Base-by-base conservation (phyloP, 1,284 basidiomycete species). In the Golubevia sp. region DNA sequence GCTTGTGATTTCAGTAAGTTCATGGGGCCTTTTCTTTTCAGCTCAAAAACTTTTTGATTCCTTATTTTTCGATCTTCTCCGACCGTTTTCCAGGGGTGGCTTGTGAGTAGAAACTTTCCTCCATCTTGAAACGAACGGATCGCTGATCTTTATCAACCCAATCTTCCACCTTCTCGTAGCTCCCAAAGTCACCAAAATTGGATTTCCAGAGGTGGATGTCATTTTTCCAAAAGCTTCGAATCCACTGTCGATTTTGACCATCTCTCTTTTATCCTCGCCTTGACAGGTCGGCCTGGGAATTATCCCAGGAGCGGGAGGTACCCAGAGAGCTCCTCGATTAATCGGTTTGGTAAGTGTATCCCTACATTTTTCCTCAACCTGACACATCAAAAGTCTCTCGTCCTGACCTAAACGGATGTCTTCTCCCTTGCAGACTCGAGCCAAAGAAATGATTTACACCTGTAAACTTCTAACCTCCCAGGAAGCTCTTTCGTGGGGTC, bases 391-490 rank as follows among this genome's bases (percentile, higher is more conserved):
- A n/a, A n/a, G n/a, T n/a, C n/a, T n/a, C n/a, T n/a, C n/a, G n/a
- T 34, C 11, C 30, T 34, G 30, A 3, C 11, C 30, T 3, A 3
- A 34, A 34, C 4, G 30, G 30, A 5, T 34, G 30, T 5, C 56
- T 18, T 49, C 8, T 24, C 20, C 6, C 15, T 23, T n/a, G 25
- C 56, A 57, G 56, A 58, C 60, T 55, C 49, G 59, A 34, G 63
- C 63, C 8, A 65, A 65, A 44, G 63, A 65, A 56, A 44, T 65
- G 55, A 65, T 65, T 49, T 65, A 58, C 30, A 65, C 63, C 2
- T 59, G 63, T 23, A 23, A 21, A 13, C 51, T 59, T 38, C 56
- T 66, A 4, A 55, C 54, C 26, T 59, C 64, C 18, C 48, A 21
- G 48, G 56, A 66, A 62, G 64, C 56, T 48, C 48, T 55, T 52